Conservation (phyloP, 352 stramenopile genomes). For the Globisporangium nagaii region DNA sequence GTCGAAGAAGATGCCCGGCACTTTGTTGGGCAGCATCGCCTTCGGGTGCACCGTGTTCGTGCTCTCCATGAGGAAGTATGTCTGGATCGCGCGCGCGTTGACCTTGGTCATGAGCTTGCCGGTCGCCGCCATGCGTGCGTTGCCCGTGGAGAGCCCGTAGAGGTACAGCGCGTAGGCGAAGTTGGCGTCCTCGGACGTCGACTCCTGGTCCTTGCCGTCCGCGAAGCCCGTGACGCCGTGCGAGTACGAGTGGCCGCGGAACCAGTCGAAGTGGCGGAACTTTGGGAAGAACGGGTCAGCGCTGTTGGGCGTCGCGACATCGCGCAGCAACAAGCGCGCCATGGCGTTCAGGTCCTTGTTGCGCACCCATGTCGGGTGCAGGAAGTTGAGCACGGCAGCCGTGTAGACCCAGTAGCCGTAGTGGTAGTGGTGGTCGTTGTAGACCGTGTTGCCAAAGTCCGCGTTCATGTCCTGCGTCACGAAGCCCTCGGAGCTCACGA, state of each 20-base stretch:
- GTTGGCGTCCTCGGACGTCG: slow-evolving; percentile 64
- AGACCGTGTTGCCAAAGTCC: slow-evolving; percentile 71
- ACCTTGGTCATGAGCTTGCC: slow-evolving; percentile 57
- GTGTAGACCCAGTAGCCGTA: slow-evolving; percentile 75
- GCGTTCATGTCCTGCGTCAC: slow-evolving; percentile 39
- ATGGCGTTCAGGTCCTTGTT: slow-evolving; percentile 50
- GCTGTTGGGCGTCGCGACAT: slow-evolving; percentile 43
- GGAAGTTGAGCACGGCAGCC: slow-evolving; percentile 57
- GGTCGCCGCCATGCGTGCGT: slow-evolving; percentile 33
- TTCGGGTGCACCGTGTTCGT: slow-evolving; percentile 46
- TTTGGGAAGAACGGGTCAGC: slow-evolving; percentile 56
- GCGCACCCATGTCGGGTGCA: slow-evolving; percentile 56
- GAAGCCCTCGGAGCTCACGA: slow-evolving; percentile 66
- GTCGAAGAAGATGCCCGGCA: slow-evolving; percentile 68
- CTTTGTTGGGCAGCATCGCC: slow-evolving; percentile 39
- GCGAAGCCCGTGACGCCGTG: slow-evolving; percentile 48
- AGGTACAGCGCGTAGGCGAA: slow-evolving; percentile 52
- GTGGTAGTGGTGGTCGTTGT: slow-evolving; percentile 78
- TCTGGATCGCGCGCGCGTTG: slow-evolving; percentile 42
- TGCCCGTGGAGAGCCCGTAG: slow-evolving; percentile 33
- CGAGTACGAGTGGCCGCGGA: slow-evolving; percentile 62
- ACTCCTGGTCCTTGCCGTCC: slow-evolving; percentile 66
- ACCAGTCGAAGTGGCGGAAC: slow-evolving; percentile 69
- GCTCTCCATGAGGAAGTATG: slow-evolving; percentile 68
- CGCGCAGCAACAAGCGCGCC: slow-evolving; percentile 37